Conservation (phyloP, 2,329 filamentous ascomycete genomes). For the Penicillium expansum region DNA sequence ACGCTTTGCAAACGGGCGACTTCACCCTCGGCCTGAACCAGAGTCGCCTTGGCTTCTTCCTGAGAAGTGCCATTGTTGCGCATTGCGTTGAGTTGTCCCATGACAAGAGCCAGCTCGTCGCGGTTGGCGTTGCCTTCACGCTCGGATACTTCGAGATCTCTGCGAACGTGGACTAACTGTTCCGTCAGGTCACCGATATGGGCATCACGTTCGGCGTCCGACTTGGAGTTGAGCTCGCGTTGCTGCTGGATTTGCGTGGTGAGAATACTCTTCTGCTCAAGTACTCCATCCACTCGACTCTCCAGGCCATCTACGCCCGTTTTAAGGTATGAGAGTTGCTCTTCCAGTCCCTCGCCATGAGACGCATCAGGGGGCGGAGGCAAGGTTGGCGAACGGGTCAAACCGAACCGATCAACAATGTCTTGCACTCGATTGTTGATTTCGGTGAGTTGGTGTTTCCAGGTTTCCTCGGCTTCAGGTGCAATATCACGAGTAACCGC, state of each 20-base stretch:
- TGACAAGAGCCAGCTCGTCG: slow-evolving; percentile 42
- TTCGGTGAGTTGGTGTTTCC: slow-evolving; percentile 52
- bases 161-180: slow-evolving; percentile 60
- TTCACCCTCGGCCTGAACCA: slow-evolving; percentile 33
- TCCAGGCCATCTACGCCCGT: slow-evolving; percentile 77
- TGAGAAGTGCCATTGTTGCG: slow-evolving; percentile 38
- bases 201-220: slow-evolving; percentile 60
- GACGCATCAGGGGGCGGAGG: slow-evolving; percentile 59
- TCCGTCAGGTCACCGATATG: slow-evolving; percentile 47
- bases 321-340: slow-evolving; percentile 73
- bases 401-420: slow-evolving; percentile 51
- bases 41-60: slow-evolving; percentile 32
- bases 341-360: slow-evolving; percentile 56
- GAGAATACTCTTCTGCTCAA: slow-evolving; percentile 85
- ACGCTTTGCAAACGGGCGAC: slow-evolving; percentile 48
- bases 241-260: slow-evolving; percentile 94
- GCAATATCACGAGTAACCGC: not conserved
- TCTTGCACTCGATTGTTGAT: slow-evolving; percentile 65
- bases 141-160: slow-evolving; percentile 58
- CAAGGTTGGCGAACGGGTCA: slow-evolving; percentile 46
- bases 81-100: slow-evolving; percentile 45
- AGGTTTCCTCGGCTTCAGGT: slow-evolving; percentile 44
- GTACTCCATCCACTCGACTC: slow-evolving; percentile 69
- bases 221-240: slow-evolving; percentile 84
- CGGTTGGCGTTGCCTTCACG: slow-evolving; percentile 39